Conservation (phyloP, 768 basidiomycete species). For the Russula brevipes region DNA sequence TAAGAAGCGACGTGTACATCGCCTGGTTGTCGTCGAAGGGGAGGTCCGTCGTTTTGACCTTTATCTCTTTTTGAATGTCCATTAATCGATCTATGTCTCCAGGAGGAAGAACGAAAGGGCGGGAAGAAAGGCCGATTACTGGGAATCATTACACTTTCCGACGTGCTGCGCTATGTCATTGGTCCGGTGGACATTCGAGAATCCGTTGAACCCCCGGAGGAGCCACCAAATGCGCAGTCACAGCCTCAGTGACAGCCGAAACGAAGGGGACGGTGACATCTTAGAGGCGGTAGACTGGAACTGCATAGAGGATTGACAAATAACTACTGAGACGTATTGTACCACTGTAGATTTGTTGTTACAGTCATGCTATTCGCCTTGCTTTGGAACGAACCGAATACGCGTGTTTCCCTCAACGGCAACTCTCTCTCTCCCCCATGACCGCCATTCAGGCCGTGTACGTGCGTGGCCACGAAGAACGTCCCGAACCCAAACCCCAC, state of each 20-base stretch:
- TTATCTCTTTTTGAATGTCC: background rate
- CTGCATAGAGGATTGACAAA: conserved; percentile 14
- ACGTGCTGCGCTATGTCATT: conserved; percentile 81
- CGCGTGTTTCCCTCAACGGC: background rate
- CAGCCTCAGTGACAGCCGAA: conserved; percentile 1
- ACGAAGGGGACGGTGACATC: background rate
- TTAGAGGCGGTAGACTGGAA: background rate
- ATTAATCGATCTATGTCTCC: background rate
- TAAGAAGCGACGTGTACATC: conserved; percentile 89
- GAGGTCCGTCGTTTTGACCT: conserved; percentile 46
- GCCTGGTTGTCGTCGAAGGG: conserved; percentile 92
- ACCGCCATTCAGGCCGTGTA: conserved; percentile 73
- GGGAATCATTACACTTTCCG: conserved; percentile 84
- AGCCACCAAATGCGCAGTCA: conserved; percentile 11
- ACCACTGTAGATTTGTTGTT: conserved; percentile 14
- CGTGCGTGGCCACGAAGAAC: conserved; percentile 65
- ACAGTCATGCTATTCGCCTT: background rate
- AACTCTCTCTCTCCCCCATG: conserved; percentile 31
- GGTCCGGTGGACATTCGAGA: conserved; percentile 33
- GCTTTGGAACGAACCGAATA: background rate
- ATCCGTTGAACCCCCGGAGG: conserved; percentile 20
- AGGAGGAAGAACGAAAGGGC: conserved; percentile 78
- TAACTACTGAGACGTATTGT: background rate
- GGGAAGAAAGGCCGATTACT: conserved; percentile 79
- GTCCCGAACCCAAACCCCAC: conserved; percentile 67